Conservation (phyloP, 352 stramenopile species). For the Phytophthora hybrid region DNA sequence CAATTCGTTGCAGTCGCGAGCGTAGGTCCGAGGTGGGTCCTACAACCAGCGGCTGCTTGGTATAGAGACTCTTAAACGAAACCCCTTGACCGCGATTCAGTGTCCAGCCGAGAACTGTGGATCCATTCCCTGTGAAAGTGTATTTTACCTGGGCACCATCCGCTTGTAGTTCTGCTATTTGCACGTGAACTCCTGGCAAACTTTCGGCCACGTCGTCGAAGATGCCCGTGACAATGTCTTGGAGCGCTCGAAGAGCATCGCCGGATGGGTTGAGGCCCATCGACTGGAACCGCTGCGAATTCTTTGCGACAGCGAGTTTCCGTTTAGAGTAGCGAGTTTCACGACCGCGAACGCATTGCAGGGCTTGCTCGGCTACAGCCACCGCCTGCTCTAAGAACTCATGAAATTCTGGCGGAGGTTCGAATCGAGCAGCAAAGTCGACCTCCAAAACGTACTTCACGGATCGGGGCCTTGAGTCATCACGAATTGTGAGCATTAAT, state of each 20-base stretch:
- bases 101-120: slow-evolving; percentile 32
- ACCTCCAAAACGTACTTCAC: too few relatives aligned
- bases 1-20: slow-evolving; percentile 43
- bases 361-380: slow-evolving; percentile 46
- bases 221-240: slow-evolving; percentile 49
- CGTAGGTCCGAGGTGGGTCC: slow-evolving; percentile 42
- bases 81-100: slow-evolving; percentile 61
- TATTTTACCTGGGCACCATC: slow-evolving; percentile 56
- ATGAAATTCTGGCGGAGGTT: too few relatives aligned
- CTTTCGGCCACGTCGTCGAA: slow-evolving; percentile 59
- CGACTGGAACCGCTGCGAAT: slow-evolving; percentile 34
- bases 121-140: slow-evolving; percentile 60
- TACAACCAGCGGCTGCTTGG: slow-evolving; percentile 50
- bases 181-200: slow-evolving; percentile 61
- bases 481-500: too few relatives aligned
- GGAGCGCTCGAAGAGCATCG: slow-evolving; percentile 58
- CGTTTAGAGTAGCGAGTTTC: slow-evolving; percentile 44
- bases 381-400: too few relatives aligned
- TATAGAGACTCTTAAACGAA: slow-evolving; percentile 66
- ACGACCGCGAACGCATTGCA: slow-evolving; percentile 64
- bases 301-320: slow-evolving; percentile 26
- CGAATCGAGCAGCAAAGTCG: too few relatives aligned
- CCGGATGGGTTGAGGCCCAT: slow-evolving; percentile 62
- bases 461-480: too few relatives aligned
- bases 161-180: slow-evolving; percentile 65